A percentile compares a stretch with the other conserved stretches of the same genome.
Evolutionary conservation across 2,329 filamentous ascomycete species (phyloP).

Genomic region (Arthrobotrys megalospora): DNA sequence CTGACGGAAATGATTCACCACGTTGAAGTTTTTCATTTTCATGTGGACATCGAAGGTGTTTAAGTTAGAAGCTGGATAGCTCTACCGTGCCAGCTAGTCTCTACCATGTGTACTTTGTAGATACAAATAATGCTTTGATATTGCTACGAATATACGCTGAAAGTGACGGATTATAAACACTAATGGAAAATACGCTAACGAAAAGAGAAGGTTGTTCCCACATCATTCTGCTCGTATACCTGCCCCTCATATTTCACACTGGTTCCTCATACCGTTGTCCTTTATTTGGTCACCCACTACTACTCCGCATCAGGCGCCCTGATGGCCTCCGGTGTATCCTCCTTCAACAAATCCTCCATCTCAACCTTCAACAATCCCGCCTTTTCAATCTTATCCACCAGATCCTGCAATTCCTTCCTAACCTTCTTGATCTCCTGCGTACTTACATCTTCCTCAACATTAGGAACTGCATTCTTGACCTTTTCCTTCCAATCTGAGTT

Average conservation of each 20-base stretch:
- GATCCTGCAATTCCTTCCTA: constrained; percentile 72
- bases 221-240: constrained; percentile 14
- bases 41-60: too few species aligned
- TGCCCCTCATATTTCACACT: neutral
- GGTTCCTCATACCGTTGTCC: neutral
- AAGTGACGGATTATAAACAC: neutral
- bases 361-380: constrained; percentile 54
- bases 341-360: constrained; percentile 40
- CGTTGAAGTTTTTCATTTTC: too few species aligned
- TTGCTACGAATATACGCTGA: neutral
- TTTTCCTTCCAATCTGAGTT: constrained; percentile 87
- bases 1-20: too few species aligned
- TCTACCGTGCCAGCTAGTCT: too few species aligned
- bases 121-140: neutral
- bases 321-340: constrained; percentile 46
- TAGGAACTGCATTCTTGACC: constrained; percentile 81
- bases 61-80: too few species aligned
- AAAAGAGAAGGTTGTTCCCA: neutral
- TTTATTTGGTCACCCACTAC: neutral
- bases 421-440: constrained; percentile 79
- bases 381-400: constrained; percentile 64
- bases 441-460: constrained; percentile 83
- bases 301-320: constrained; percentile 45
- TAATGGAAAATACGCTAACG: neutral
- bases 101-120: neutral